These are phyloP conservation scores for Parathielavia hyrcaniae DNA, from an alignment of 495 filamentous ascomycete species.

Conservation along the genomic window DNA sequence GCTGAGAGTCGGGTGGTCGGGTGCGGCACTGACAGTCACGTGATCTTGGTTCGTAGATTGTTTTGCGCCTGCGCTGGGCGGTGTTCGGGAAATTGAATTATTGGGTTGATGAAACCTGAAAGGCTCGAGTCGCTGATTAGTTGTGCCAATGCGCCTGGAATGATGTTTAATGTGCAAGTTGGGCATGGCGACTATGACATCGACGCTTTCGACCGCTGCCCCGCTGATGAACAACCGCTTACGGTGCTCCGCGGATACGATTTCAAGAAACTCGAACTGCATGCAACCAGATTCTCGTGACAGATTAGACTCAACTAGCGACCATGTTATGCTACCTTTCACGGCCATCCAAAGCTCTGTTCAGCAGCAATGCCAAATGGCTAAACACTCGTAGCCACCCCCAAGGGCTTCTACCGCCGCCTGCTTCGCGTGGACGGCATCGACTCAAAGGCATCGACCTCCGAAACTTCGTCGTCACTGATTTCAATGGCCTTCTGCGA, in stretches of 20 bases:
- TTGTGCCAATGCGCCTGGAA: too few species aligned
- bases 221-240: too few species aligned
- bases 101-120: too few species aligned
- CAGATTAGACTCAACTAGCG: background rate
- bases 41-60: background rate
- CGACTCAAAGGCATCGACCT: slow-evolving; percentile 74
- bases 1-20: background rate
- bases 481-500: slow-evolving; percentile 48
- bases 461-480: slow-evolving; percentile 71
- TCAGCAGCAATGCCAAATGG: background rate
- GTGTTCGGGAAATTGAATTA: background rate
- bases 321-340: background rate
- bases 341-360: background rate
- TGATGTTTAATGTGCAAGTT: too few species aligned
- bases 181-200: too few species aligned
- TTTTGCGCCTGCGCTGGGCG: background rate
- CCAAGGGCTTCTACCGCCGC: slow-evolving; percentile 12
- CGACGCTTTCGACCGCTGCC: too few species aligned
- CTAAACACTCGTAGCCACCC: background rate
- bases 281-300: too few species aligned
- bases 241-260: too few species aligned
- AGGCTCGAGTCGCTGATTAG: too few species aligned
- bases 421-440: slow-evolving; percentile 35
- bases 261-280: too few species aligned
- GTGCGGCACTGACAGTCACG: background rate